Percentiles rank a stretch among this genome's conserved stretches.
Evolutionary conservation across 164 flowering plant species (phyloP).

Genomic region (Aristolochia fimbriata): DNA sequence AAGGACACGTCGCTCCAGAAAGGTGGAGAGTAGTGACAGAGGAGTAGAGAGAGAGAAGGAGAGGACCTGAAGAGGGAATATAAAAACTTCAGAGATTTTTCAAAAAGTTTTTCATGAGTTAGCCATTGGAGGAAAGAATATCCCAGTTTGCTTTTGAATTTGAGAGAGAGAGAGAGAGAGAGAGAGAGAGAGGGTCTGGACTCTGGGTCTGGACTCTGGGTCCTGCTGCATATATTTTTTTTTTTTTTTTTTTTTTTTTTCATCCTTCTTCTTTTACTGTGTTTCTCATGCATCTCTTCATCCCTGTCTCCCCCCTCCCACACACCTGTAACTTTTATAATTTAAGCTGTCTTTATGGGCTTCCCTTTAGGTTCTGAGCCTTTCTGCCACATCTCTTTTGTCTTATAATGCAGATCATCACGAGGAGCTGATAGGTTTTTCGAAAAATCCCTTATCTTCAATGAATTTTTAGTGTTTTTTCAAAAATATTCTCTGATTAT

Average conservation of each 20-base stretch:
- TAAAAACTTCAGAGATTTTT: background rate
- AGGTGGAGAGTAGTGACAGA: conserved; percentile 15
- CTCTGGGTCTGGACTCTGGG: no score
- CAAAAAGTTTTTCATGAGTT: no score
- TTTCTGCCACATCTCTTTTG: conserved; percentile 42
- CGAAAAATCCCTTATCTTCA: conserved; percentile 13
- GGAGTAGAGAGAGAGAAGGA: conserved; percentile 1
- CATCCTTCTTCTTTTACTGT: background rate
- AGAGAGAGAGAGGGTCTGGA: no score
- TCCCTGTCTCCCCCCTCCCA: background rate
- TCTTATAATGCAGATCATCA: conserved; percentile 56
- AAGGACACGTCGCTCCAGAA: conserved; percentile 48
- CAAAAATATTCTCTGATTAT: background rate
- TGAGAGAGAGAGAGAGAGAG: no score
- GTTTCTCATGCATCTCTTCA: conserved; percentile 7
- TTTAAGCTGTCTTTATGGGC: background rate
- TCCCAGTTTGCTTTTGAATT: conserved; percentile 28
- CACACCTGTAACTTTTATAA: conserved; percentile 2
- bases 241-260: background rate
- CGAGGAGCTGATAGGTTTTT: conserved; percentile 49
- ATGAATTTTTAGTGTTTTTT: background rate
- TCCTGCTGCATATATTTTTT: no score
- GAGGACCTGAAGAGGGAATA: no score
- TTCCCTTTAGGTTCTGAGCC: conserved; percentile 21
- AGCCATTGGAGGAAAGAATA: no score